These are phyloP conservation scores for Verticillium isaacii DNA, from an alignment of 2,329 filamentous ascomycete genomes.

Conservation along the genomic window DNA sequence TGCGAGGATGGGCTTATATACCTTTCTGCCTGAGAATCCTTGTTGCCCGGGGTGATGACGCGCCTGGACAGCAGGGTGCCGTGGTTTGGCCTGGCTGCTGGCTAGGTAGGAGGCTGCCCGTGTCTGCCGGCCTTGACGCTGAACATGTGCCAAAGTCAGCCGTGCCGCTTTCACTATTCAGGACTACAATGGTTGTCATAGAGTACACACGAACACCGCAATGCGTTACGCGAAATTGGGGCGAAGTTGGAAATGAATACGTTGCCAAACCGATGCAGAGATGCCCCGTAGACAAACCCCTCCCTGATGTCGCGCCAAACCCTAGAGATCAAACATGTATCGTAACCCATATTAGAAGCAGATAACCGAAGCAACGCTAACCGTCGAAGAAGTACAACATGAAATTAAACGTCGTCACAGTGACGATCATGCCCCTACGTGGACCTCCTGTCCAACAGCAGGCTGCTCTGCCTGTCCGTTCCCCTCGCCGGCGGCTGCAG, in stretches of 20 bases:
- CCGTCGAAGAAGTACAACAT: background rate
- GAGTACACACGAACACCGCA: too few relatives aligned
- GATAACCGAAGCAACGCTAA: background rate
- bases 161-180: too few relatives aligned
- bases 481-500: conserved; percentile 1
- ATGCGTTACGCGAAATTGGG: too few relatives aligned
- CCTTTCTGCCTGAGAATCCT: background rate
- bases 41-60: background rate
- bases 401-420: background rate
- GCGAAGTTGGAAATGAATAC: background rate
- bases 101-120: too few relatives aligned
- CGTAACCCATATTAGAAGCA: background rate
- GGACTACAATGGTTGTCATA: too few relatives aligned
- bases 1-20: background rate
- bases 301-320: too few relatives aligned
- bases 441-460: conserved; percentile 6
- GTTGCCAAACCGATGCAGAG: background rate
- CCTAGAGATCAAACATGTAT: too few relatives aligned
- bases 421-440: conserved; percentile 5
- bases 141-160: too few relatives aligned
- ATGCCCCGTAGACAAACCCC: too few relatives aligned
- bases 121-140: too few relatives aligned
- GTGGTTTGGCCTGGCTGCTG: background rate
- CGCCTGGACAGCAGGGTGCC: background rate
- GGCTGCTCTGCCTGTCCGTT: background rate